Evolutionary conservation across 371 early-diverging fungal species (phyloP).

Genomic region (Coemansia sp.): DNA sequence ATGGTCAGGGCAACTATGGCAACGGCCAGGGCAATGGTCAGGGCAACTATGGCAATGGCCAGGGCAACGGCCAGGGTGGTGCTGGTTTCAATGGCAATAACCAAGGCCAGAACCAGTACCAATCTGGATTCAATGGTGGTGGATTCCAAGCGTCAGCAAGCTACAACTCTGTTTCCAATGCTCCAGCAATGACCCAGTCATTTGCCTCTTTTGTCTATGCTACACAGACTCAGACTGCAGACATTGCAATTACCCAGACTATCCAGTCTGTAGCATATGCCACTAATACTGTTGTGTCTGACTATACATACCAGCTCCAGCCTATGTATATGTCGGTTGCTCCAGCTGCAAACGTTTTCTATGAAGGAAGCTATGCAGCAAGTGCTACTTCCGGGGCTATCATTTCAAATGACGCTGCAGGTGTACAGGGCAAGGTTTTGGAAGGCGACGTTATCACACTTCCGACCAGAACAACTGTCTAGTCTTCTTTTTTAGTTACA

Average conservation of each 20-base stretch:
- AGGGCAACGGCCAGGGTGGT: background rate
- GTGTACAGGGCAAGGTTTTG: background rate
- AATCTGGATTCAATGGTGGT: background rate
- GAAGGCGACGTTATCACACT: too few species aligned
- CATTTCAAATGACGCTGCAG: background rate
- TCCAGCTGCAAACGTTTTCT: background rate
- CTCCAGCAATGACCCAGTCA: background rate
- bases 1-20: too few species aligned
- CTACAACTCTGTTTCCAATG: background rate
- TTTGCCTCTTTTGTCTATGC: background rate
- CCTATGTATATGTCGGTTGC: conserved; percentile 4
- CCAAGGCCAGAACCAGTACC: background rate
- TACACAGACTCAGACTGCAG: background rate
- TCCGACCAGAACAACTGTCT: too few species aligned
- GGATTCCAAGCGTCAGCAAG: background rate
- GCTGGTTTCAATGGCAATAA: background rate
- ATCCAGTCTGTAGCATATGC: background rate
- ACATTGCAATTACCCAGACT: background rate
- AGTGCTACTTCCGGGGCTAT: background rate
- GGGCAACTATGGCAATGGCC: background rate
- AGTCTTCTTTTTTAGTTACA: too few species aligned
- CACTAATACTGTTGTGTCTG: background rate
- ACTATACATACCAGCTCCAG: background rate
- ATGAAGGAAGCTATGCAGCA: background rate
- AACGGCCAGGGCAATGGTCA: background rate